Evolutionary conservation across 1,284 basidiomycete genomes (phyloP), one percentile per base, ranked within the genome.

Genomic region (Chondrostereum purpureum): DNA sequence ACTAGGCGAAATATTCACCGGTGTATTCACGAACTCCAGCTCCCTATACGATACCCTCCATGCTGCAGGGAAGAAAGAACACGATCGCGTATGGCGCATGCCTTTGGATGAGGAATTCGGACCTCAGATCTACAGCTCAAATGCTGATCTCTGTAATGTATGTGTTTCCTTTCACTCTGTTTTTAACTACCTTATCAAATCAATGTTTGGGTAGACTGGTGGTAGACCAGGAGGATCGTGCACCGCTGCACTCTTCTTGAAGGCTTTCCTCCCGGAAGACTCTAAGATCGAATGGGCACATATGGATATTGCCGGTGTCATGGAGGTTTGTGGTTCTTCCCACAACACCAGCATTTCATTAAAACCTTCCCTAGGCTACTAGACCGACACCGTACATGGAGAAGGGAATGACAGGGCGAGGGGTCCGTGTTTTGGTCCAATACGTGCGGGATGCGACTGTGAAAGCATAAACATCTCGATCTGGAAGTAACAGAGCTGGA

Each of bases 161-260:
- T 36, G 73, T 66, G 2, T n/a, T 14, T 5, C 18, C 5, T 11
- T 21, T 17, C 13, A 12, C 40, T 24, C 14, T 12, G n/a, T 24
- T 8, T 35, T 33, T 23, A 39, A 40, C 16, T 18, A 42, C 21
- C 17, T 44, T 3, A 40, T 48, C 12, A n/a, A 2, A 38, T 46
- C 22, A 23, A 17, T 19, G 8, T 41, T 50, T 34, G n/a, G 37
- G 38, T 56, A 85, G 80, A 78, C 70, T 12, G 88, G 90, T 42
- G 90, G 89, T 17, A 70, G 68, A 36, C 69, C 78, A n/a, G 91
- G 69, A 11, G 91, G 90, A 20, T 73, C 78, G 42, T 83, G 78
- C 62, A 92, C 90, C 1, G 92, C 91, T 2, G 91, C 92, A 3
- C 70, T 93, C 35, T 94, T 95, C 80, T 71, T 95, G 49, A 89